phyloP scores from a whole-genome alignment of 148 eudicot species.

The Rhododendron simsii region DNA sequence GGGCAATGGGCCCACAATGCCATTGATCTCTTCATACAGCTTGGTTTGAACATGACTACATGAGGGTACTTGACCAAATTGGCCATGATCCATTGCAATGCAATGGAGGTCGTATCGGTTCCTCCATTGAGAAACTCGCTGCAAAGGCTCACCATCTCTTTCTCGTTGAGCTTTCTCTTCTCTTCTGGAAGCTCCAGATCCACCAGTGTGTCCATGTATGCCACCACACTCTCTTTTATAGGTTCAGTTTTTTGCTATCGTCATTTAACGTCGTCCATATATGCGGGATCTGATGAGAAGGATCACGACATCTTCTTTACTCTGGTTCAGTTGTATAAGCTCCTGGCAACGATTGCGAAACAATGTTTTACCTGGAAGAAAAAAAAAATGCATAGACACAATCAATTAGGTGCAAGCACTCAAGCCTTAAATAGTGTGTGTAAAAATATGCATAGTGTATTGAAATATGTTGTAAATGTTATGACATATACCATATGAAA shows the following conservation, averaged over 20 bases:
- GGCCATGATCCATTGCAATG: constrained; percentile 77
- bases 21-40: constrained; percentile 47
- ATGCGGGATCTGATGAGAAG: constrained; percentile 50
- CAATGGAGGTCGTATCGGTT: constrained; percentile 64
- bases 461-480: too few relatives aligned
- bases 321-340: constrained; percentile 24
- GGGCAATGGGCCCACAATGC: constrained; percentile 24
- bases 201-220: constrained; percentile 54
- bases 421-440: too few relatives aligned
- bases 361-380: constrained; percentile 25
- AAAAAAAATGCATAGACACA: background rate
- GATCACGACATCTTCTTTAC: constrained; percentile 30
- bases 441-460: too few relatives aligned
- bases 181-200: constrained; percentile 42
- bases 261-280: constrained; percentile 3
- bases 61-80: constrained; percentile 54
- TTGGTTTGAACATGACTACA: constrained; percentile 31
- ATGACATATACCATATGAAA: too few relatives aligned
- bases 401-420: background rate
- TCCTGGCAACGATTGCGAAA: constrained; percentile 53
- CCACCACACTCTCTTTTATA: constrained; percentile 10
- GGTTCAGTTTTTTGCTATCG: background rate
- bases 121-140: constrained; percentile 55
- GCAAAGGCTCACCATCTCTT: constrained; percentile 43
- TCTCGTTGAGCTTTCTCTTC: constrained; percentile 26